phyloP scores from a whole-genome alignment of 352 stramenopile genomes.

The Phytophthora megakarya region DNA sequence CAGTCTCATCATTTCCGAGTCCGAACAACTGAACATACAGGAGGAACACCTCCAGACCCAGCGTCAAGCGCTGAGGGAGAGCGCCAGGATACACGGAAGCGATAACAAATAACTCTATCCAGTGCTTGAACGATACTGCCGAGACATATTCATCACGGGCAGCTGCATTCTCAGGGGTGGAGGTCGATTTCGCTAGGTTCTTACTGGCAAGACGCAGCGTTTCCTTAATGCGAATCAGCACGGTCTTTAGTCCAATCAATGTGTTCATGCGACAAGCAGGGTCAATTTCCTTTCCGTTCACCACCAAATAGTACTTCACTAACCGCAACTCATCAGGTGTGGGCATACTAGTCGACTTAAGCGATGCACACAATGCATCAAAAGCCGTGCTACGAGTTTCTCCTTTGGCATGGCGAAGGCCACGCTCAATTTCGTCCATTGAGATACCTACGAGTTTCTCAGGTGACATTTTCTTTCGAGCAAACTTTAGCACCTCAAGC shows the following conservation, averaged over 20 bases:
- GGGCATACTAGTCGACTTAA: slow-evolving; percentile 83
- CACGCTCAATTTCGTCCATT: slow-evolving; percentile 56
- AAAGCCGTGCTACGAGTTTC: slow-evolving; percentile 76
- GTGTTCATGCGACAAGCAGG: slow-evolving; percentile 70
- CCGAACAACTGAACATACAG: slow-evolving; percentile 80
- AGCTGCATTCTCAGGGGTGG: neutral
- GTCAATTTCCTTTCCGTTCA: slow-evolving; percentile 78
- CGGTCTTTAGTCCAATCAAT: slow-evolving; percentile 75
- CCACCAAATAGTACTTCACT: slow-evolving; percentile 68
- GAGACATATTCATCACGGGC: slow-evolving; percentile 32
- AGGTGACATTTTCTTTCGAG: slow-evolving; percentile 65
- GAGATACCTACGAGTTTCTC: slow-evolving; percentile 63
- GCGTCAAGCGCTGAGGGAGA: slow-evolving; percentile 69
- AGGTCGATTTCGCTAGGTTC: slow-evolving; percentile 20
- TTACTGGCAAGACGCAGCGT: slow-evolving; percentile 60
- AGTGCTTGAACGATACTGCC: slow-evolving; percentile 60
- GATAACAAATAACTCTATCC: slow-evolving; percentile 72
- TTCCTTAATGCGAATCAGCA: slow-evolving; percentile 79
- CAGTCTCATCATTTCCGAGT: slow-evolving; percentile 26
- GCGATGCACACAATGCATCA: slow-evolving; percentile 75
- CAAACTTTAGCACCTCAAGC: slow-evolving; percentile 81
- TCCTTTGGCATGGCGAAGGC: slow-evolving; percentile 54
- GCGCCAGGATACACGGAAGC: slow-evolving; percentile 67
- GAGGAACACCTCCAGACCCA: slow-evolving; percentile 73
- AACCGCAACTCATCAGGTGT: slow-evolving; percentile 56